phyloP scores from a whole-genome alignment of 2,329 filamentous ascomycete genomes.

The Aspergillus fumigatus region DNA sequence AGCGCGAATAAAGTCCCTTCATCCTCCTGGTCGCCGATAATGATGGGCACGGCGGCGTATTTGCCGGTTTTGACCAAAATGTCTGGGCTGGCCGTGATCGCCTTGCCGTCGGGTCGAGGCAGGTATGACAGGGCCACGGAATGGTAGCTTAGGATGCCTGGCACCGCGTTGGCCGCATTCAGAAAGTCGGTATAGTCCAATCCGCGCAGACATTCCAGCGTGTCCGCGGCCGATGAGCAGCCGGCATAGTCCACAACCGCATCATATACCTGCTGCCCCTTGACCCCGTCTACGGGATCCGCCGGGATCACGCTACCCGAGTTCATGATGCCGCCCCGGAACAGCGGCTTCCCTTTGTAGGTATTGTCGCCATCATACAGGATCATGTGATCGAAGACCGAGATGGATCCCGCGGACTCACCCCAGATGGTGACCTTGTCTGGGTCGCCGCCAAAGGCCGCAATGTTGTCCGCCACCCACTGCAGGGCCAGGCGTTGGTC shows the following conservation, averaged over 20 bases:
- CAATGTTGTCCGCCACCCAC: slow-evolving; percentile 76
- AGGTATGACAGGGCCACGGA: slow-evolving; percentile 69
- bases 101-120: slow-evolving; percentile 65
- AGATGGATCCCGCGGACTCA: slow-evolving; percentile 67
- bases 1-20: slow-evolving; percentile 72
- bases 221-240: slow-evolving; percentile 40
- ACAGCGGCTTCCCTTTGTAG: slow-evolving; percentile 70
- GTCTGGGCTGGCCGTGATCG: slow-evolving; percentile 61
- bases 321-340: slow-evolving; percentile 75
- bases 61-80: slow-evolving; percentile 48
- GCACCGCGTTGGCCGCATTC: slow-evolving; percentile 65
- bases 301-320: slow-evolving; percentile 62
- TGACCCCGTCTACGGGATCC: slow-evolving; percentile 59
- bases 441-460: slow-evolving; percentile 71
- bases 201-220: slow-evolving; percentile 46
- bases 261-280: slow-evolving; percentile 56
- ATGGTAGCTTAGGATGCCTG: slow-evolving; percentile 61
- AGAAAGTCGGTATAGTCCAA: slow-evolving; percentile 49
- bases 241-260: slow-evolving; percentile 44
- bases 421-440: slow-evolving; percentile 77
- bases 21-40: slow-evolving; percentile 73
- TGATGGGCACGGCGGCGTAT: slow-evolving; percentile 58
- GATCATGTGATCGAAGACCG: slow-evolving; percentile 70
- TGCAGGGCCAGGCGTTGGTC: slow-evolving; percentile 69
- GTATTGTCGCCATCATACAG: slow-evolving; percentile 67